Evolutionary conservation across 129 eudicot genomes (phyloP).

Genomic region (Mikania micrantha): DNA sequence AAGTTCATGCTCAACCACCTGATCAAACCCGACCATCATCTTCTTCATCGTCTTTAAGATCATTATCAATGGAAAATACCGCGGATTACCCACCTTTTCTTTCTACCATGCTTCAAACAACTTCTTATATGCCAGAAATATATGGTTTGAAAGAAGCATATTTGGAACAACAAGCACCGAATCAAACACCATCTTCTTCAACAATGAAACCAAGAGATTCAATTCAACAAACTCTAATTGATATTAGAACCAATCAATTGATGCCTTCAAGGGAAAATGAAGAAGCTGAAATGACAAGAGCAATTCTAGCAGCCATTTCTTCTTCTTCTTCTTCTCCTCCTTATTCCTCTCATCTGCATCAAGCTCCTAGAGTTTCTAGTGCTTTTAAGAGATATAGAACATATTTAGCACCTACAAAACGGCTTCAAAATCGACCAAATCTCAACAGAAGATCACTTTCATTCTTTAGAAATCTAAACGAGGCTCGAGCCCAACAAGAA

Average conservation of each 20-base stretch:
- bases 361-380: conserved; percentile 27
- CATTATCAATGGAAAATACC: conserved; percentile 50
- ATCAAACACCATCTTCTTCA: too few species aligned
- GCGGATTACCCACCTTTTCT: conserved; percentile 38
- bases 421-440: conserved; percentile 28
- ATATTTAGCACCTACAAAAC: conserved; percentile 22
- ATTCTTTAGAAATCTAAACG: conserved; percentile 35
- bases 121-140: conserved; percentile 13
- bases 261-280: conserved; percentile 49
- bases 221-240: conserved; percentile 31
- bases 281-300: conserved; percentile 60
- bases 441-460: conserved; percentile 41
- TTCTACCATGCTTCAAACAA: conserved; percentile 31
- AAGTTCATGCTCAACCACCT: conserved; percentile 8
- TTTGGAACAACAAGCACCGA: conserved; percentile 12
- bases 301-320: conserved; percentile 56
- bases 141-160: conserved; percentile 1
- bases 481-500: conserved; percentile 29
- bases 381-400: conserved; percentile 51
- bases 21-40: conserved; percentile 44
- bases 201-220: conserved; percentile 17
- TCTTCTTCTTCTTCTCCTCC: conserved; percentile 35
- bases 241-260: conserved; percentile 32
- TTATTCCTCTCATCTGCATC: conserved; percentile 27
- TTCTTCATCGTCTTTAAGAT: too few species aligned